Evolutionary conservation across 345 rosid genomes (phyloP).

Genomic region (Rhodamnia argentea): DNA sequence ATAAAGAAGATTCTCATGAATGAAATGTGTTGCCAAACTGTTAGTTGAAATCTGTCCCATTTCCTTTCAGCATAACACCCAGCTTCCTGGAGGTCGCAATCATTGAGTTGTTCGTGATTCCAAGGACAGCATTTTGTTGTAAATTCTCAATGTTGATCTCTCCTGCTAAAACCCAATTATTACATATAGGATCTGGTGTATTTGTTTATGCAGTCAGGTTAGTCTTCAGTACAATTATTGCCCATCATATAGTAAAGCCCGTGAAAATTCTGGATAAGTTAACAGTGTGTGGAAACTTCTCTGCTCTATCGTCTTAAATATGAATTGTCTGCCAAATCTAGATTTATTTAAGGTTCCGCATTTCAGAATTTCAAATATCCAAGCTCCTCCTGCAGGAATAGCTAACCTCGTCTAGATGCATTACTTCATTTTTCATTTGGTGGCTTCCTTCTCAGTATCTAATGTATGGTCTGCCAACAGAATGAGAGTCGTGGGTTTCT

Average conservation of each 20-base stretch:
- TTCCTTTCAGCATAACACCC: neutral
- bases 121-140: neutral
- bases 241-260: neutral
- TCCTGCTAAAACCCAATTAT: neutral
- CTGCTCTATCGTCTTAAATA: neutral
- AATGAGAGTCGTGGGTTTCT: neutral
- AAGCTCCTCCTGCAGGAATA: neutral
- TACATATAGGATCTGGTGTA: neutral
- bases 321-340: neutral
- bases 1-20: neutral
- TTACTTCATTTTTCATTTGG: neutral
- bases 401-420: neutral
- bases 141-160: neutral
- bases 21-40: neutral
- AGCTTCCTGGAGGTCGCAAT: neutral
- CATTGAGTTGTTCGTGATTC: neutral
- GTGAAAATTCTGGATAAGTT: neutral
- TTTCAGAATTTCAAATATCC: neutral
- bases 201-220: neutral
- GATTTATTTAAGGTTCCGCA: neutral
- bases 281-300: neutral
- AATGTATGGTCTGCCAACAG: neutral
- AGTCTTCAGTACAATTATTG: neutral
- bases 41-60: neutral
- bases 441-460: neutral